Evolutionary conservation across 1,284 basidiomycete genomes (phyloP).

Genomic region (Ustilago trichophora): DNA sequence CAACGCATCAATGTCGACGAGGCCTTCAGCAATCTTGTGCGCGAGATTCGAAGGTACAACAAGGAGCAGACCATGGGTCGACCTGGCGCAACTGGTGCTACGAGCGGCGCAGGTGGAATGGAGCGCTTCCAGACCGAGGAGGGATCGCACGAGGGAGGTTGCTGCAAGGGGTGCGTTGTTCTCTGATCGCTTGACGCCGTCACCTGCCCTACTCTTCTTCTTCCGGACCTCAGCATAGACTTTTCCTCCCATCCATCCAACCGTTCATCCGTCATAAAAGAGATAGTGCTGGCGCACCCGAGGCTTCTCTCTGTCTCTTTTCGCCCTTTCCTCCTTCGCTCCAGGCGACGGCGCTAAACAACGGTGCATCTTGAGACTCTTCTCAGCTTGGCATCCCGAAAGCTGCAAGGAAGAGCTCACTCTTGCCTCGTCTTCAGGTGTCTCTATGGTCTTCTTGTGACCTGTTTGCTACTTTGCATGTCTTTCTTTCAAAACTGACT

Average conservation of each 20-base stretch:
- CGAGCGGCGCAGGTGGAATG: constrained; percentile 49
- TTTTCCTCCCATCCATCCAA: constrained; percentile 1
- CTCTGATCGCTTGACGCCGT: constrained; percentile 20
- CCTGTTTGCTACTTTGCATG: neutral
- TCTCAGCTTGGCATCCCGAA: no score
- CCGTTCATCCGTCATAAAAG: no score
- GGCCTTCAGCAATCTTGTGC: constrained; percentile 94
- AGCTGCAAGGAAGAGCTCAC: no score
- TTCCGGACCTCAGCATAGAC: constrained; percentile 18
- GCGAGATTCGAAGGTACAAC: constrained; percentile 96
- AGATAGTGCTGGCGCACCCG: no score
- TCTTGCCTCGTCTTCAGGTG: no score
- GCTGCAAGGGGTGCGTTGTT: constrained; percentile 56
- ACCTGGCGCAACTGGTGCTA: constrained; percentile 57
- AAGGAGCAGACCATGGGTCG: constrained; percentile 68
- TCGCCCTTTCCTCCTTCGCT: no score
- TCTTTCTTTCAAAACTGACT: constrained; percentile 15
- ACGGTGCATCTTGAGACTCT: no score
- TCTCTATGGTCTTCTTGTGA: no score
- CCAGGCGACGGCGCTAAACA: no score
- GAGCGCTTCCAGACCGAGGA: constrained; percentile 53
- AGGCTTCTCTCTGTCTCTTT: no score
- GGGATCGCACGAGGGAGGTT: constrained; percentile 46
- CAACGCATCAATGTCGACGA: constrained; percentile 98
- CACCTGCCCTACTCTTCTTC: neutral